phyloP scores from a whole-genome alignment of 75 land plant species.

The Picea sitchensis region DNA sequence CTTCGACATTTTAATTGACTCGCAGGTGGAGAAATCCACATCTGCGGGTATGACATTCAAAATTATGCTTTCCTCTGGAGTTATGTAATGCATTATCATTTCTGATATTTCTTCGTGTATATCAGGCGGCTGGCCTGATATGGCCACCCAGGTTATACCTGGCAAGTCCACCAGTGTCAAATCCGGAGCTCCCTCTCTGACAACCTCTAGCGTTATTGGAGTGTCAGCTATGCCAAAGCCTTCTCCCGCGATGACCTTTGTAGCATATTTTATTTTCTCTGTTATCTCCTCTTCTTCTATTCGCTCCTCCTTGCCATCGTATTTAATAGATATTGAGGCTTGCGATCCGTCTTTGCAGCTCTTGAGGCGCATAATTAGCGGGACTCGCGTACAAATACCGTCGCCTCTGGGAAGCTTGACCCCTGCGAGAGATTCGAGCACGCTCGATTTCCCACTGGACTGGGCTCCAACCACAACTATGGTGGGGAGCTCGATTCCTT shows the following conservation, averaged over 20 bases:
- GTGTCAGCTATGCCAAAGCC: slow-evolving; percentile 34
- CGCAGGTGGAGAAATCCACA: slow-evolving; percentile 66
- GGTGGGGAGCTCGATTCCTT: slow-evolving; percentile 62
- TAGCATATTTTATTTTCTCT: slow-evolving; percentile 33
- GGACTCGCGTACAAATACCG: slow-evolving; percentile 68
- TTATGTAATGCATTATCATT: slow-evolving; percentile 47
- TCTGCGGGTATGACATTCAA: slow-evolving; percentile 50
- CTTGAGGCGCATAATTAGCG: slow-evolving; percentile 51
- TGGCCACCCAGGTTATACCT: slow-evolving; percentile 63
- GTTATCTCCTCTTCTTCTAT: slow-evolving; percentile 15
- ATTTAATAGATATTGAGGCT: slow-evolving; percentile 14
- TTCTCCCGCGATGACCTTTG: slow-evolving; percentile 36
- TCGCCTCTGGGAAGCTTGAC: slow-evolving; percentile 51
- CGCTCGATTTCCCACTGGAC: slow-evolving; percentile 61
- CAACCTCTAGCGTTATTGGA: slow-evolving; percentile 46
- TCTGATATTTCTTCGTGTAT: slow-evolving; percentile 47
- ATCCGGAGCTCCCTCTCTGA: slow-evolving; percentile 44
- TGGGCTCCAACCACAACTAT: slow-evolving; percentile 76
- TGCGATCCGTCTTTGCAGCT: slow-evolving; percentile 10
- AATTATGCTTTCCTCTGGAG: slow-evolving; percentile 53
- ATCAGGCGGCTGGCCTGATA: slow-evolving; percentile 57
- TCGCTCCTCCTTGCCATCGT: slow-evolving; percentile 8
- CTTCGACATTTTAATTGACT: slow-evolving; percentile 63
- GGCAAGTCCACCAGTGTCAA: slow-evolving; percentile 67
- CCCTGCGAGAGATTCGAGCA: slow-evolving; percentile 61